Evolutionary conservation across 2,329 filamentous ascomycete genomes (phyloP), one percentile per base, ranked within the genome.

Genomic region (Aspergillus thermomutatus): DNA sequence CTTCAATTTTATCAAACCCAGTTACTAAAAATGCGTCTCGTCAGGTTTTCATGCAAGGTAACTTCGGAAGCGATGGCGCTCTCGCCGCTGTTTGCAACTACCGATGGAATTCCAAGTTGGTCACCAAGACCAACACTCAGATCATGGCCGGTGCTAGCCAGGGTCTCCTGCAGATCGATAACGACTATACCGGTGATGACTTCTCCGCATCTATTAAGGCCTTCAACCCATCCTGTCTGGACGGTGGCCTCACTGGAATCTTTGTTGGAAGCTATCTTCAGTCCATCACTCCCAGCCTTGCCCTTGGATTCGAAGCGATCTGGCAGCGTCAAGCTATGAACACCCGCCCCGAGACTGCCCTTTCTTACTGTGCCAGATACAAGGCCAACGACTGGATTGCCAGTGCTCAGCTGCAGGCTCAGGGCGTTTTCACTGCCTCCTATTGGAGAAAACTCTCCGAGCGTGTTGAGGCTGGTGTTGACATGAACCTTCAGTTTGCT

Each of bases 181-280:
- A 96, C 75, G 94, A 99, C 79, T 97, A 97, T 79, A 90, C 86
- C 23, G 94, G 94, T 72, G 81, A 85, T 69, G 94, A 99, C 78
- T 99, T 99, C 79, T 93, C 90, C 47, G 91, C 92, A 25, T 93
- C 90, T 45, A 72, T 99, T 67, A 99, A 97, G 82, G 87, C 91
- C 70, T 85, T 97, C 72, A 97, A 97, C 81, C 94, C 94, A n/a
- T 97, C 92, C 5, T 81, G 88, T 65, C 84, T 99, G 53, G 92
- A 97, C 73, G 93, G 94, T 57, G 91, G 92, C 55, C 77, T 97
- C 52, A 99, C 93, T 26, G 94, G 94, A 68, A 96, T 97, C 77
- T 91, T 91, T 74, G 92, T 99, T 69, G 92, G 91, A 67, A 94
- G 90, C 80, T 97, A 97, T 78, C 84, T 99, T 58, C 94, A 99